Evolutionary conservation across 73 alveolate genomes (phyloP), one percentile per base, ranked within the genome.

Genomic region (Effrenium voratum): DNA sequence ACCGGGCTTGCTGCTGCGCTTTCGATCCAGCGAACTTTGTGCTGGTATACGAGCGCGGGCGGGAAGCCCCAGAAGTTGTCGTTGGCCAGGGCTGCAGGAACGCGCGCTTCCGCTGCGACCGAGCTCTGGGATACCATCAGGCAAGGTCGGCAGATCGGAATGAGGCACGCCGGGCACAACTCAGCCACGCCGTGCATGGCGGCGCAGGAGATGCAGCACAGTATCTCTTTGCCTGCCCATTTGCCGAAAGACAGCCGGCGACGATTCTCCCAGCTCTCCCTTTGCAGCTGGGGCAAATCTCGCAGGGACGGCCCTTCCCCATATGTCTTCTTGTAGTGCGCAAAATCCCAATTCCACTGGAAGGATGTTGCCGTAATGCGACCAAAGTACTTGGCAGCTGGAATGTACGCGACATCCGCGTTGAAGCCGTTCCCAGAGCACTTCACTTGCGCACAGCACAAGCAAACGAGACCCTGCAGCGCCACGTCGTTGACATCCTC

Each of bases 21-120:
- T 43, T 76, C 87, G 87, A 75, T 40, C 38, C 12, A 75, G n/a
- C 86, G 86, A 34, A 75, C 86, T 38, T 40, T 44, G 30, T 41
- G 36, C 5, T 10, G 2, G 30, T 5, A 40, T 36, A 76, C 34
- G 40, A 40, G 3, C 15, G 41, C 59, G 16, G 41, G 12, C 86
- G 40, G 30, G 38, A 1, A 40, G 22, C 86, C 60, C 86, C 43
- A 44, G n/a, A 76, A 44, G 40, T 76, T 76, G 86, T 76, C 86
- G 59, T 76, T 76, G 40, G 41, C 34, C 86, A 40, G 40, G 3
- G 60, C 59, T 40, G 40, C 40, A 40, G 86, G 86, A 24, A 41
- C 44, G 47, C 81, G 47, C n/a, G n/a, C n/a, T n/a, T n/a, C n/a
- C n/a, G n/a, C n/a, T n/a, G n/a, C n/a, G n/a, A n/a, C n/a, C n/a